These are phyloP conservation scores for Fusarium piperis DNA, from an alignment of 2,329 filamentous ascomycete genomes.

Conservation along the genomic window DNA sequence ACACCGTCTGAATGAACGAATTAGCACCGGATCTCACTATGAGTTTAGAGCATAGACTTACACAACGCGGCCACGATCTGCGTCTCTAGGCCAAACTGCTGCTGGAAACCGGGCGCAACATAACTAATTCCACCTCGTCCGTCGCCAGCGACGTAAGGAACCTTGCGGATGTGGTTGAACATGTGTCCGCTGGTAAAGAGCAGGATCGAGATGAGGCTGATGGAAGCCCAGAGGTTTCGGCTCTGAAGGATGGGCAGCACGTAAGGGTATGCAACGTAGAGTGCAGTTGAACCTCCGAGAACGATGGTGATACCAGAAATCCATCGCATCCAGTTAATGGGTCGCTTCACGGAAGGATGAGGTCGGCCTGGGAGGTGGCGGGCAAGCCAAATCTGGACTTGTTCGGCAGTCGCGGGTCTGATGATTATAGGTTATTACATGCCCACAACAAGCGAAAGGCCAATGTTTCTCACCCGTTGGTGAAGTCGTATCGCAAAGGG, in stretches of 20 bases:
- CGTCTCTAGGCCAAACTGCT: constrained; percentile 92
- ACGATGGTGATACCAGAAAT: constrained; percentile 73
- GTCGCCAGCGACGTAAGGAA: constrained; percentile 89
- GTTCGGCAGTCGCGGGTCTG: constrained; percentile 79
- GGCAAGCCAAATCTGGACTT: constrained; percentile 80
- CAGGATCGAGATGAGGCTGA: constrained; percentile 88
- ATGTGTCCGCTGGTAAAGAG: constrained; percentile 97
- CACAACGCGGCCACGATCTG: constrained; percentile 95
- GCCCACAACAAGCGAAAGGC: background rate
- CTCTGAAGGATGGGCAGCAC: constrained; percentile 84
- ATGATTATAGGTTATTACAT: background rate
- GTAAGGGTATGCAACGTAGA: constrained; percentile 79
- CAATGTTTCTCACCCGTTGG: constrained; percentile 68
- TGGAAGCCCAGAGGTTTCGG: constrained; percentile 91
- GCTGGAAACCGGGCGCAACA: constrained; percentile 92
- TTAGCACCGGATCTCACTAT: background rate
- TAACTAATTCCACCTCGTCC: constrained; percentile 88
- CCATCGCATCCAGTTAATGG: constrained; percentile 86
- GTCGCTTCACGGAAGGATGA: constrained; percentile 81
- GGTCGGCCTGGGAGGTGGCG: constrained; percentile 82
- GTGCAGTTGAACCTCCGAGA: constrained; percentile 74
- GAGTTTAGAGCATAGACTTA: constrained; percentile 59
- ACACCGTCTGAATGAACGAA: constrained; percentile 61
- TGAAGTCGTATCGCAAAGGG: constrained; percentile 87
- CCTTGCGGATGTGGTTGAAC: constrained; percentile 98